A percentile compares a stretch with the other conserved stretches of the same genome.
These are phyloP conservation scores for Cercospora zeina DNA, from an alignment of 2,329 filamentous ascomycete species.

Conservation along the genomic window DNA sequence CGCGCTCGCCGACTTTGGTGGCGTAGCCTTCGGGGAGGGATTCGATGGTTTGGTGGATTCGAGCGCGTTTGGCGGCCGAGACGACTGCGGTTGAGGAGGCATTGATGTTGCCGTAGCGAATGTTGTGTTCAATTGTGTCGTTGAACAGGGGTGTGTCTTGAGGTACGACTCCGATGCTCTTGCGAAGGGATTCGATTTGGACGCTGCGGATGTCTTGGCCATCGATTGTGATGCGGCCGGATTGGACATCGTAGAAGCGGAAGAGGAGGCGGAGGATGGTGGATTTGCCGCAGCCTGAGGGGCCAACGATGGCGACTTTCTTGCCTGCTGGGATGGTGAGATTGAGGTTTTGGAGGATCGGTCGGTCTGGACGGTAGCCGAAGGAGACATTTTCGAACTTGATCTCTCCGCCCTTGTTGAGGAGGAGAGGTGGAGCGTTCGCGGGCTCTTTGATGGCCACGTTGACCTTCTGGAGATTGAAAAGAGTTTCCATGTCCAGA, in stretches of 20 bases:
- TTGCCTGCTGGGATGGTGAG: slow-evolving; percentile 92
- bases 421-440: slow-evolving; percentile 68
- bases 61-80: slow-evolving; percentile 76
- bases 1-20: slow-evolving; percentile 89
- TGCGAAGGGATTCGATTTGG: slow-evolving; percentile 75
- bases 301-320: slow-evolving; percentile 93
- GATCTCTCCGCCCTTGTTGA: slow-evolving; percentile 82
- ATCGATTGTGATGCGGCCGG: slow-evolving; percentile 84
- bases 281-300: slow-evolving; percentile 93
- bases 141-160: slow-evolving; percentile 98
- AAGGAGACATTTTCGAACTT: slow-evolving; percentile 93
- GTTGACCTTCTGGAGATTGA: slow-evolving; percentile 96
- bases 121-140: slow-evolving; percentile 93
- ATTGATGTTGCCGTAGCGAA: slow-evolving; percentile 82
- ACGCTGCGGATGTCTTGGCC: slow-evolving; percentile 88
- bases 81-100: slow-evolving; percentile 72
- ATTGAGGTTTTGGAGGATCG: slow-evolving; percentile 79
- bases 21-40: slow-evolving; percentile 79
- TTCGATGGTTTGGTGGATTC: slow-evolving; percentile 78
- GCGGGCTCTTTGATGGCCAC: slow-evolving; percentile 77
- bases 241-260: slow-evolving; percentile 87
- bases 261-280: slow-evolving; percentile 89
- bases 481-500: slow-evolving; percentile 97
- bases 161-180: slow-evolving; percentile 88
- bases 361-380: slow-evolving; percentile 82